Conservation (phyloP, 176 grass and related monocot species). For the Aegilops speltoides region DNA sequence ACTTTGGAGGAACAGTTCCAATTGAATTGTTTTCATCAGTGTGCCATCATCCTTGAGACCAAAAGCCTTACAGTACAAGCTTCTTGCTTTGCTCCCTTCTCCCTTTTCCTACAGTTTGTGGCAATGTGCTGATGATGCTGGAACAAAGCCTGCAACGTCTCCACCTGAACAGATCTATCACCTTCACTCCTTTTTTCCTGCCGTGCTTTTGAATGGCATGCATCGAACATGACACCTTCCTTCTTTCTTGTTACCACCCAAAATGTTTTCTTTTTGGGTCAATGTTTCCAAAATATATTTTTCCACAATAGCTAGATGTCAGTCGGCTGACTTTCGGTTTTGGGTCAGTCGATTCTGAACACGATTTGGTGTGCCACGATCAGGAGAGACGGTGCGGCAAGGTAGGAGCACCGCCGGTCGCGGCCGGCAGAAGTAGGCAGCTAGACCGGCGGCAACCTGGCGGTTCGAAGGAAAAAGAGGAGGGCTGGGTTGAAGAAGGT, state of each 20-base stretch:
- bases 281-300: too few species aligned
- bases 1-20: constrained; percentile 11
- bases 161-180: background rate
- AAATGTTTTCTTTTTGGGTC: too few species aligned
- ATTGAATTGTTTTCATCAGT: background rate
- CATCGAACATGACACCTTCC: background rate
- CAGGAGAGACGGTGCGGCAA: too few species aligned
- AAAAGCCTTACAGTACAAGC: constrained; percentile 21
- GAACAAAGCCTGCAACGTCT: background rate
- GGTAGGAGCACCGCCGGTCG: too few species aligned
- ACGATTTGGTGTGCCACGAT: too few species aligned
- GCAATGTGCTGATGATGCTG: constrained; percentile 4
- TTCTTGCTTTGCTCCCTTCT: background rate
- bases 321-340: too few species aligned
- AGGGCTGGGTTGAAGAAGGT: too few species aligned
- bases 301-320: too few species aligned
- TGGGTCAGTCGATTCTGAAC: too few species aligned
- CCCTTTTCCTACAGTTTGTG: background rate
- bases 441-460: too few species aligned
- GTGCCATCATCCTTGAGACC: background rate
- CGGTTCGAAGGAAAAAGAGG: too few species aligned
- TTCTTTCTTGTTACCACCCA: background rate
- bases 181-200: background rate
- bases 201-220: background rate
- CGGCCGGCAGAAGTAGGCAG: too few species aligned